phyloP scores from a whole-genome alignment of 2,329 filamentous ascomycete species.

The Celoporthe dispersa region DNA sequence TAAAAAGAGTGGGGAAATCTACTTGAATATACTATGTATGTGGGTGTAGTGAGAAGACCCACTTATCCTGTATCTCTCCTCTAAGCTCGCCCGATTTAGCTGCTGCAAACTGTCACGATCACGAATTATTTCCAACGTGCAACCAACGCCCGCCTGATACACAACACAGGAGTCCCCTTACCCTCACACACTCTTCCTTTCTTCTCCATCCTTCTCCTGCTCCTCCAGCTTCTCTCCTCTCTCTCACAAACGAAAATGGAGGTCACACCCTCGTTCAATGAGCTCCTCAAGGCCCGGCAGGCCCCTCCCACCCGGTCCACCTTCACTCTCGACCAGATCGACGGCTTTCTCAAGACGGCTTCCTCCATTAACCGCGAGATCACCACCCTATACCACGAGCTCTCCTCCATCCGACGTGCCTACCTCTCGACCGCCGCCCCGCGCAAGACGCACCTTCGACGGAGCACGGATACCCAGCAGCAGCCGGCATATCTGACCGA shows the following conservation, averaged over 20 bases:
- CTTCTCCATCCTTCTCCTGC: neutral
- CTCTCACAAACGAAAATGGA: constrained; percentile 49
- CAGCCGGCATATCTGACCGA: constrained; percentile 69
- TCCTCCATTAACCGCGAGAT: constrained; percentile 93
- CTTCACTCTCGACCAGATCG: constrained; percentile 60
- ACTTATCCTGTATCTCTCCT: too few species aligned
- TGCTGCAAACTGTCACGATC: neutral
- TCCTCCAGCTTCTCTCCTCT: too few species aligned
- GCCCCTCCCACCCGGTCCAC: constrained; percentile 50
- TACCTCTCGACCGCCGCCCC: constrained; percentile 84
- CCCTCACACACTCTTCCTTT: neutral
- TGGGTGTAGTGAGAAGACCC: too few species aligned
- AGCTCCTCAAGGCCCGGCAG: constrained; percentile 65
- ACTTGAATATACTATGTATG: too few species aligned
- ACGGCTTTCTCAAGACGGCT: constrained; percentile 92
- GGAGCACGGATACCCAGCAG: constrained; percentile 42
- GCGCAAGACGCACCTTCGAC: constrained; percentile 57
- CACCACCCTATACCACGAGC: constrained; percentile 75
- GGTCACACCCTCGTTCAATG: constrained; percentile 71
- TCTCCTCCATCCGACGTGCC: constrained; percentile 81
- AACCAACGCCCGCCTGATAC: neutral
- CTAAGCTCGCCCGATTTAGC: constrained; percentile 1
- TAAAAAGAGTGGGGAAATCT: too few species aligned
- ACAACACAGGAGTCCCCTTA: neutral
- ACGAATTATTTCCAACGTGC: neutral